Percentiles rank a stretch among this genome's conserved stretches.
phyloP scores from a whole-genome alignment of 2,329 filamentous ascomycete species.

The Stachybotrys chartarum region DNA sequence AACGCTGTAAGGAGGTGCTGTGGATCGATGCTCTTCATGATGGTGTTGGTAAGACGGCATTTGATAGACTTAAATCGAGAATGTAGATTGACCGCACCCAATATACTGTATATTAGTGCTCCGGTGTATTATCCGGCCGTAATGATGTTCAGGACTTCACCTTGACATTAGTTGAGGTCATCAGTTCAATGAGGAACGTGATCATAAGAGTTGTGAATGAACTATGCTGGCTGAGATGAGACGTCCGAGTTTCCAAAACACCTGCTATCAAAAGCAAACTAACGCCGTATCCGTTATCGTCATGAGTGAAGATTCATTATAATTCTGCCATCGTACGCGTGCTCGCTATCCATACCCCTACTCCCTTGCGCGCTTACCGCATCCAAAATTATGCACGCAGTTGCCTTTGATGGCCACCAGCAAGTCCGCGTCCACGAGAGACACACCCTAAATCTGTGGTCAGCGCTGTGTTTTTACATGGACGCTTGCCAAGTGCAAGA shows the following conservation, averaged over 20 bases:
- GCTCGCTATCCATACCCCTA: neutral
- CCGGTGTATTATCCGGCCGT: no score
- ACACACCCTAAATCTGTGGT: constrained; percentile 20
- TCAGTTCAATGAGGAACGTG: neutral
- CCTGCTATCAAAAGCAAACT: neutral
- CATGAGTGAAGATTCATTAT: neutral
- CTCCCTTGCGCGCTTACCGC: neutral
- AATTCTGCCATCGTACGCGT: neutral
- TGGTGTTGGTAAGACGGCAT: neutral
- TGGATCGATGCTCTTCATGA: neutral
- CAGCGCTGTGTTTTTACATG: constrained; percentile 2
- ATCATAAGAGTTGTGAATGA: neutral
- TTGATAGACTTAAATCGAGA: neutral
- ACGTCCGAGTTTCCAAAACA: neutral
- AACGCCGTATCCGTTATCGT: neutral
- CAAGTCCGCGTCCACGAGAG: constrained; percentile 24
- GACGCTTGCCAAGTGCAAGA: neutral
- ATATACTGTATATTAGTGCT: no score
- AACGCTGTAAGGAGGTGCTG: neutral
- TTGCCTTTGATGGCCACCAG: neutral
- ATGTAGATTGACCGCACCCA: no score
- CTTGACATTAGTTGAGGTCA: no score
- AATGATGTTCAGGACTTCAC: no score
- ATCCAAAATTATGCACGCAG: no score
- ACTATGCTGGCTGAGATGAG: neutral